Evolutionary conservation across 352 stramenopile genomes (phyloP), one percentile per base, ranked within the genome.

Genomic region (Phytopythium aichiense): DNA sequence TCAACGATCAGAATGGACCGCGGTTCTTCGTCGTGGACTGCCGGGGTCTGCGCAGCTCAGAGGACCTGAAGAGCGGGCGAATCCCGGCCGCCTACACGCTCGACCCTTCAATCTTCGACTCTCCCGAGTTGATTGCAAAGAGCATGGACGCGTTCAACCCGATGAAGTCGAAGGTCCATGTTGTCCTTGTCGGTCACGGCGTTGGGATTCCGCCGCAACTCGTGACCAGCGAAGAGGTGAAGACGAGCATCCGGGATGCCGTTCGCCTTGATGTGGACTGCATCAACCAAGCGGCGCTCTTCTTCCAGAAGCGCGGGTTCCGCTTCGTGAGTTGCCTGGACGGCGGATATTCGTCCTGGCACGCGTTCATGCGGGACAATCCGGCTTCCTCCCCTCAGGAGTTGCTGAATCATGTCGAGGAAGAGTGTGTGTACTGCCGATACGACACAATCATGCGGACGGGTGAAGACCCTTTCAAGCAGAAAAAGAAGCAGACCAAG

Each of bases 291-390:
- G 84, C 84, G 0, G 80, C 82, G 18, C 64, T 94, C 0, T 91
- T 91, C 28, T 94, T 94, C 65, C 84, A 94, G 66, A 94, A 94
- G 64, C 76, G 76, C 45, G 80, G 75, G 2, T 94, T 94, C 58
- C 82, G 84, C n/a, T 94, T 90, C 59, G 79, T 94, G 40, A 91
- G 84, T 35, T 79, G 67, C 9, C 57, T 94, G 16, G 84, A 94
- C 56, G 84, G 84, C 22, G 84, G 84, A 2, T 94, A 91, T 60
- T 79, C 84, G 13, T 88, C 82, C 7, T 94, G 84, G 84, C 84
- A 94, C 57, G 82, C 84, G n/a, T 92, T 86, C 60, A 88, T 94
- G 79, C 77, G 84, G 25, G 84, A 94, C 60, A 72, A 77, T 4
- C 61, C 77, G 1, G 64, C 63, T 20, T 84, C 64, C 2, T 91